phyloP scores from a whole-genome alignment of 202 grass and related monocot species.

The Bolboschoenoplectus hybrid region DNA sequence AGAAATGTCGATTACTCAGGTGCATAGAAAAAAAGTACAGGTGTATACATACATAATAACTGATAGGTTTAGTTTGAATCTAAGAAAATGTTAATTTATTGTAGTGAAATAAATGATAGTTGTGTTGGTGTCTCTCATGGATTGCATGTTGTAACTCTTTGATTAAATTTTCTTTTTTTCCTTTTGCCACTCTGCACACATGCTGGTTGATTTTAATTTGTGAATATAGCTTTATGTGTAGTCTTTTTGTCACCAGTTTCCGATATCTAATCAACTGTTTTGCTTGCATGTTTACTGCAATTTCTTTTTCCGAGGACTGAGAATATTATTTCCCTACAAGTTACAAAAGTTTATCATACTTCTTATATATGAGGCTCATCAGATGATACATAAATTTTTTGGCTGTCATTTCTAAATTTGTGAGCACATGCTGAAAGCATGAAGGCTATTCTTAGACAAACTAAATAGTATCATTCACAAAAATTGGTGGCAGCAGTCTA shows the following conservation, averaged over 20 bases:
- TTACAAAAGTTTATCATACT: neutral
- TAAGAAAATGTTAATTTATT: slow-evolving; percentile 22
- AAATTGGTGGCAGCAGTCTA: neutral
- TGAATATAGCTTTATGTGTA: slow-evolving; percentile 9
- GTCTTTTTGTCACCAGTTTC: neutral
- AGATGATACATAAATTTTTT: neutral
- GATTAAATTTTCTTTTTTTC: slow-evolving; percentile 8
- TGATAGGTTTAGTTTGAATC: slow-evolving; percentile 30
- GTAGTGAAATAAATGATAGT: slow-evolving; percentile 11
- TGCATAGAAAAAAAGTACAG: slow-evolving; percentile 36
- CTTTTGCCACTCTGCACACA: slow-evolving; percentile 4
- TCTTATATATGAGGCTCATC: neutral
- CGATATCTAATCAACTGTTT: neutral
- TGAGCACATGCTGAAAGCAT: neutral
- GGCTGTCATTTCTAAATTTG: neutral
- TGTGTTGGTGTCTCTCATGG: slow-evolving; percentile 1
- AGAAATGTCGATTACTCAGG: neutral
- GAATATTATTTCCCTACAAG: neutral
- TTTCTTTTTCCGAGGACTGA: neutral
- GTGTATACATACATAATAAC: slow-evolving; percentile 33
- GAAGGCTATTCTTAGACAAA: neutral
- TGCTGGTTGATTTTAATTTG: slow-evolving; percentile 27
- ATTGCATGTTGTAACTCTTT: slow-evolving; percentile 9
- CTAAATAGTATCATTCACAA: neutral
- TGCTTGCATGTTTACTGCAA: neutral